phyloP scores from a whole-genome alignment of 2,329 filamentous ascomycete genomes.

The Calonectria ilicicola region DNA sequence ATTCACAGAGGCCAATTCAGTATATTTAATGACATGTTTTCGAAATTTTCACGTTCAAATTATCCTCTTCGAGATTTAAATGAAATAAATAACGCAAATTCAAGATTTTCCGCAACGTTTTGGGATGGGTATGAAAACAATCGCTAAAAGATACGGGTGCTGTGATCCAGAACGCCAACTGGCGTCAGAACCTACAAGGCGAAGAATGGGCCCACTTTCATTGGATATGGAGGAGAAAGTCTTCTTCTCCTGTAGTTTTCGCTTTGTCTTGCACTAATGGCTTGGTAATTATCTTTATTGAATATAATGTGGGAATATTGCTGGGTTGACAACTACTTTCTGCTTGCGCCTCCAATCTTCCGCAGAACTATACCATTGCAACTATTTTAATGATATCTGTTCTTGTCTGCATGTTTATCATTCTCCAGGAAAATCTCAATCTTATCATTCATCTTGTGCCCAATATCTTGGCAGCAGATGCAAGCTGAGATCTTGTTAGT shows the following conservation, averaged over 20 bases:
- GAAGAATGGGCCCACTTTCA: too few species aligned
- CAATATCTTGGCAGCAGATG: slow-evolving; percentile 47
- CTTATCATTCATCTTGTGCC: slow-evolving; percentile 51
- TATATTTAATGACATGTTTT: neutral
- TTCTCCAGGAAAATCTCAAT: slow-evolving; percentile 52
- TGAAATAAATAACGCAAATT: neutral
- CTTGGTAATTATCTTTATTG: too few species aligned
- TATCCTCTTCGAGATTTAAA: neutral
- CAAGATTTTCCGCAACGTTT: too few species aligned
- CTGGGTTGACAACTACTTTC: neutral
- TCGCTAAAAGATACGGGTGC: too few species aligned
- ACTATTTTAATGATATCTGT: slow-evolving; percentile 38
- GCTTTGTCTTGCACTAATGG: too few species aligned
- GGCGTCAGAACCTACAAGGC: too few species aligned
- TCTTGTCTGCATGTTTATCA: slow-evolving; percentile 47
- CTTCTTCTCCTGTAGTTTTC: too few species aligned
- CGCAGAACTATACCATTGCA: neutral
- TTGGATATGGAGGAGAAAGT: too few species aligned
- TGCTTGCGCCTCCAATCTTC: neutral
- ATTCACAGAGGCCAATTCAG: neutral
- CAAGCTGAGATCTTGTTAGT: neutral
- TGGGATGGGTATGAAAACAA: neutral
- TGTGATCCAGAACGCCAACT: too few species aligned
- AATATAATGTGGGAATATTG: too few species aligned
- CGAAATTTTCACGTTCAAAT: neutral